These are phyloP conservation scores for Wickerhamiella parazyma DNA, from an alignment of 805 yeast genomes.

Conservation along the genomic window DNA sequence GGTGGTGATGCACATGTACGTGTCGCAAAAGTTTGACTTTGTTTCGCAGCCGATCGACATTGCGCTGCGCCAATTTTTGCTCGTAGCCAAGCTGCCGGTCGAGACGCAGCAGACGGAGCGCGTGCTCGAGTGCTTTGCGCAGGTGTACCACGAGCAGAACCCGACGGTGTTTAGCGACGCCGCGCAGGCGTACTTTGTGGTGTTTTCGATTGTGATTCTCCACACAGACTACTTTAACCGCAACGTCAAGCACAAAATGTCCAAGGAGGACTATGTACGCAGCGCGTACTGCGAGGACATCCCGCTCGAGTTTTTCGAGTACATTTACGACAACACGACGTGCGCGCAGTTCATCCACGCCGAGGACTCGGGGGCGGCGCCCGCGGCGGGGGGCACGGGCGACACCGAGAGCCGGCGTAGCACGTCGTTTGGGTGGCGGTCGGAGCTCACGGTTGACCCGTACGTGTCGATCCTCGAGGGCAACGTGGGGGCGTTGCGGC, in stretches of 20 bases:
- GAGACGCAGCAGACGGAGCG: constrained; percentile 71
- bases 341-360: constrained; percentile 41
- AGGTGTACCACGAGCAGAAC: constrained; percentile 35
- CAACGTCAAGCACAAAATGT: constrained; percentile 54
- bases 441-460: constrained; percentile 24
- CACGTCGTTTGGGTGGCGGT: constrained; percentile 26
- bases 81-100: constrained; percentile 46
- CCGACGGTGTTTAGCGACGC: constrained; percentile 26
- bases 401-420: constrained; percentile 21
- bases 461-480: constrained; percentile 27
- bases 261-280: constrained; percentile 45
- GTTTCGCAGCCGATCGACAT: constrained; percentile 47
- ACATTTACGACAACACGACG: constrained; percentile 55
- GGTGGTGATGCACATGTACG: constrained; percentile 17
- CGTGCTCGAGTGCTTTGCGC: constrained; percentile 43
- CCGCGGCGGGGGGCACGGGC: constrained; percentile 15
- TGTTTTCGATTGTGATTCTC: constrained; percentile 53
- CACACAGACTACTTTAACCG: constrained; percentile 65
- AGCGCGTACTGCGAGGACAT: constrained; percentile 29
- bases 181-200: constrained; percentile 48
- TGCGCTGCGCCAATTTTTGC: constrained; percentile 45
- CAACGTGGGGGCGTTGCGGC: constrained; percentile 25
- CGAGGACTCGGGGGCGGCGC: constrained; percentile 22
- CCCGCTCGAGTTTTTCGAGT: constrained; percentile 29
- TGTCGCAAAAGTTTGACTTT: constrained; percentile 34